Evolutionary conservation across 106 monocot species (phyloP), one percentile per base, ranked within the genome.

Genomic region (Platanthera guangdongensis): DNA sequence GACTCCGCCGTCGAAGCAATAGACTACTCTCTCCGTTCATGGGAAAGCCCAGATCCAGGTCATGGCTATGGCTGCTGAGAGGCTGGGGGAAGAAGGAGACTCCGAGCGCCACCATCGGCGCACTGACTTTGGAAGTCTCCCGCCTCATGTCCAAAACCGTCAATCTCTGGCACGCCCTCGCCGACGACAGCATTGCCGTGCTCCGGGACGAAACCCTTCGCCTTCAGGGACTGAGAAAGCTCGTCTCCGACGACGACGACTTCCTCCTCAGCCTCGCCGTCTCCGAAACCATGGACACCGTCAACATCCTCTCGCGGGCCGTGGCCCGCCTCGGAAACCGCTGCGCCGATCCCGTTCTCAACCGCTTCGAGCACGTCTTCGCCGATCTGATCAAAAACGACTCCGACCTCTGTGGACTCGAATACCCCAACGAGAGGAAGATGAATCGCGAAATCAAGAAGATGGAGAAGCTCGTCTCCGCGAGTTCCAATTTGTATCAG

Each of bases 111-210:
- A 54, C 59, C 16, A 74, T 85, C 60, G 94, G 89, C 9, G 82
- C 87, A n/a, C 77, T 91, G 48, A 72, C 92, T 71, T 87, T 89
- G 57, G 94, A 95, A 84, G 74, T 89, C 19, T 77, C 87, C 0
- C 69, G 77, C 57, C 75, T 87, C 50, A 82, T 92, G 85, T 85
- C 87, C 2, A 87, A 82, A 73, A 47, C 84, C 39, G 73, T 79
- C 57, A 78, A 79, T 16, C 92, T 95, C 79, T 87, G 89, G 89
- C 82, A 77, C 49, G 76, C 89, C 65, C 92, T 95, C 70, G 15
- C 50, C 51, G 77, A 87, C 53, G 86, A 59, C 18, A 71, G 75
- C 8, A 55, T 89, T 73, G 19, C 63, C 70, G 78, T 59, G 51
- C 83, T 91, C 51, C 53, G 83, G 18, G 54, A 81, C n/a, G 86